phyloP scores from a whole-genome alignment of 1,139 yeast species.

The Tardiomyces depauwii region DNA sequence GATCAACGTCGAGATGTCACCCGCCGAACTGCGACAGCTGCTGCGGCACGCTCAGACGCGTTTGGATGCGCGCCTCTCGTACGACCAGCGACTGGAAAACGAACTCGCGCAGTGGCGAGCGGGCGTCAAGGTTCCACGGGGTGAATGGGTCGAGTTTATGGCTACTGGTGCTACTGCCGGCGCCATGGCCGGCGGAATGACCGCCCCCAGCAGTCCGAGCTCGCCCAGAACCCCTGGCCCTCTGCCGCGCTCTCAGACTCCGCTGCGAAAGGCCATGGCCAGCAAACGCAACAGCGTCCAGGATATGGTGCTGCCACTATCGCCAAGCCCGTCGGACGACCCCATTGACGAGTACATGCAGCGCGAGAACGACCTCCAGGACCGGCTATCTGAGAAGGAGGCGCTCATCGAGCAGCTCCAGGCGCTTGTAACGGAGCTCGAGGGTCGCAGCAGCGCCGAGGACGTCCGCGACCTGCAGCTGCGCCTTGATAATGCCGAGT shows the following conservation, averaged over 20 bases:
- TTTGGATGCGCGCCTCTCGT: slow-evolving; percentile 34
- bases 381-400: slow-evolving; percentile 24
- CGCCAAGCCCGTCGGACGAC: slow-evolving; percentile 1
- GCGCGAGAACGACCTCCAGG: slow-evolving; percentile 27
- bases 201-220: not conserved
- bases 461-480: slow-evolving; percentile 12
- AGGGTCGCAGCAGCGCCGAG: not conserved
- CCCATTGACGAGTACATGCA: slow-evolving; percentile 19
- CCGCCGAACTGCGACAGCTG: slow-evolving; percentile 40
- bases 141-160: slow-evolving; percentile 26
- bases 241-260: slow-evolving; percentile 1
- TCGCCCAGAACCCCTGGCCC: not conserved
- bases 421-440: not conserved
- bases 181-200: not conserved
- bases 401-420: slow-evolving; percentile 14
- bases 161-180: not conserved
- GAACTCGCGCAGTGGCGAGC: slow-evolving; percentile 42
- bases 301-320: not conserved
- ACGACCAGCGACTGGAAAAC: slow-evolving; percentile 38
- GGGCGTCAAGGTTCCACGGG: slow-evolving; percentile 29
- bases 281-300: slow-evolving; percentile 2
- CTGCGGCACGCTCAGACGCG: slow-evolving; percentile 38
- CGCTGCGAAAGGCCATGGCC: slow-evolving; percentile 1
- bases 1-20: slow-evolving; percentile 57
- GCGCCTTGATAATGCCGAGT: slow-evolving; percentile 19